These are phyloP conservation scores for Auricularia cornea DNA, from an alignment of 768 basidiomycete genomes.

Conservation along the genomic window DNA sequence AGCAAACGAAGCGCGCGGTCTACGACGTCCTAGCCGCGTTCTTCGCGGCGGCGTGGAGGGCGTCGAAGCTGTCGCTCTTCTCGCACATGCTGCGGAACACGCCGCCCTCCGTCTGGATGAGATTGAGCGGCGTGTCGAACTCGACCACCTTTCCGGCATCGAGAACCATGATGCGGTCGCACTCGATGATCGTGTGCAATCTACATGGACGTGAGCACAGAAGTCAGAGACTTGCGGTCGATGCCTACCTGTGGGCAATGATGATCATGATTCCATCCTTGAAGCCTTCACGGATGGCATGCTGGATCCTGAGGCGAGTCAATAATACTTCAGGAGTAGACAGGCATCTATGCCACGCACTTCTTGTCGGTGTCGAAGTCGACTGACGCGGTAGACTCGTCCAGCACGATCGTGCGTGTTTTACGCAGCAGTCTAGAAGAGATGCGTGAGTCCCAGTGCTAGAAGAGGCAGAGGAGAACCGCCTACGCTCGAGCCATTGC, in stretches of 20 bases:
- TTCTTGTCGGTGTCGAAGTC: neutral
- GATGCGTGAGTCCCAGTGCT: too few relatives aligned
- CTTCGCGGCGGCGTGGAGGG: neutral
- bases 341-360: slow-evolving; percentile 4
- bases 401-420: slow-evolving; percentile 15
- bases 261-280: slow-evolving; percentile 51
- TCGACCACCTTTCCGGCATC: slow-evolving; percentile 68
- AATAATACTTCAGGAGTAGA: slow-evolving; percentile 6
- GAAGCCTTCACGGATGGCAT: slow-evolving; percentile 31
- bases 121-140: slow-evolving; percentile 67
- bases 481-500: slow-evolving; percentile 17
- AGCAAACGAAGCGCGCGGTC: too few relatives aligned
- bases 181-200: slow-evolving; percentile 23
- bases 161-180: slow-evolving; percentile 32
- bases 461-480: too few relatives aligned
- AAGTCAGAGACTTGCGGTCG: neutral
- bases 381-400: slow-evolving; percentile 13
- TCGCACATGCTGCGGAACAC: slow-evolving; percentile 86
- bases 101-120: slow-evolving; percentile 50
- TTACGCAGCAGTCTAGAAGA: slow-evolving; percentile 15
- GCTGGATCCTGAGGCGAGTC: slow-evolving; percentile 28
- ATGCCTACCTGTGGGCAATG: slow-evolving; percentile 21
- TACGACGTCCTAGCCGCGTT: too few relatives aligned
- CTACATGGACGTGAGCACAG: slow-evolving; percentile 12
- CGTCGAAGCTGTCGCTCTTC: slow-evolving; percentile 31